Conservation (phyloP, 306 rosid genomes). For the Medicago lupulina region DNA sequence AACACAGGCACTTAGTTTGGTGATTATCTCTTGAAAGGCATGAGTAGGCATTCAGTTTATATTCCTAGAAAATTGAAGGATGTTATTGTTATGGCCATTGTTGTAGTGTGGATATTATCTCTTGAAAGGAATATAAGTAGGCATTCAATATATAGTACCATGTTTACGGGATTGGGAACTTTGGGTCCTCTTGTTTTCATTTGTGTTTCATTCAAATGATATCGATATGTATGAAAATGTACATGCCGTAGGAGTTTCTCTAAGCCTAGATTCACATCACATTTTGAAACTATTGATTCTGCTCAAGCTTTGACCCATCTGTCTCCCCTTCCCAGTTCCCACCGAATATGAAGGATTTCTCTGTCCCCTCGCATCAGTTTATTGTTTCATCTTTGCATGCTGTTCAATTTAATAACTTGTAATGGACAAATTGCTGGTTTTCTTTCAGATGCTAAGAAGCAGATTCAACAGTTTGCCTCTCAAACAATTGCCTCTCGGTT, state of each 20-base stretch:
- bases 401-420: slow-evolving; percentile 30
- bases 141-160: background rate
- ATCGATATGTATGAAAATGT: slow-evolving; percentile 14
- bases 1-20: background rate
- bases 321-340: background rate
- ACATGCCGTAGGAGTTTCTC: slow-evolving; percentile 15
- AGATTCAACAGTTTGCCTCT: slow-evolving; percentile 89
- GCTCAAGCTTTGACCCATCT: background rate
- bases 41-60: background rate
- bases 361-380: background rate
- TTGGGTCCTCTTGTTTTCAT: slow-evolving; percentile 1
- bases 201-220: slow-evolving; percentile 6
- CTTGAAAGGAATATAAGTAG: too few relatives aligned
- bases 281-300: slow-evolving; percentile 20
- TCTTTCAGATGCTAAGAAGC: slow-evolving; percentile 91
- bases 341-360: slow-evolving; percentile 20
- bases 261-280: slow-evolving; percentile 9
- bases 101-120: background rate
- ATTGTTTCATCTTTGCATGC: slow-evolving; percentile 2
- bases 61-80: background rate
- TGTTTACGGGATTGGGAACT: slow-evolving; percentile 3
- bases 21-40: background rate
- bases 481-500: slow-evolving; percentile 80
- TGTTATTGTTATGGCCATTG: slow-evolving; percentile 1
- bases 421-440: slow-evolving; percentile 36